These are phyloP conservation scores for Debaryomycetaceae sp. DNA, from an alignment of 1,139 yeast genomes.

Conservation along the genomic window DNA sequence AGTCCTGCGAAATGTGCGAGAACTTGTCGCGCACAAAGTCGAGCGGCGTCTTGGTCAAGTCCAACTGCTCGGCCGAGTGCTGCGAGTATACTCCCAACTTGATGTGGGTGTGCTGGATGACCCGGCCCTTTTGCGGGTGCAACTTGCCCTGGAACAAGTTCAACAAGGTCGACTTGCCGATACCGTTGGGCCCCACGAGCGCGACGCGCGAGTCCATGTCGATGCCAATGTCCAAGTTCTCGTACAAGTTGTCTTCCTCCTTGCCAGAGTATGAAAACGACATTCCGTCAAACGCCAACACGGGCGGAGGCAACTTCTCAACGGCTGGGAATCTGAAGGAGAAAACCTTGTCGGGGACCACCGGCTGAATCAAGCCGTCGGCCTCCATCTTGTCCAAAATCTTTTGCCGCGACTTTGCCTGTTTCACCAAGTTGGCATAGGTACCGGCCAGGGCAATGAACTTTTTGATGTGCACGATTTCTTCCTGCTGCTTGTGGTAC, in stretches of 20 bases:
- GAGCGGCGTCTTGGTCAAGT: conserved; percentile 85
- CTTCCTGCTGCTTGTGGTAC: conserved; percentile 95
- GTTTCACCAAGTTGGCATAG: conserved; percentile 95
- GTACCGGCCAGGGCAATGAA: conserved; percentile 99
- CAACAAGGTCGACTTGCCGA: conserved; percentile 93
- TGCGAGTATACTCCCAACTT: conserved; percentile 98
- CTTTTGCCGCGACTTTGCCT: conserved; percentile 98
- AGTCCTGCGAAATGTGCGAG: conserved; percentile 84
- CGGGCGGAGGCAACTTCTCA: conserved; percentile 98
- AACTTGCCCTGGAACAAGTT: conserved; percentile 94
- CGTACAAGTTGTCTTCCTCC: conserved; percentile 79
- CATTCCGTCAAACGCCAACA: conserved; percentile 89
- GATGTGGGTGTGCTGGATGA: conserved; percentile 93
- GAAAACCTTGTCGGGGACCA: conserved; percentile 85
- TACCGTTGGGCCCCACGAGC: conserved; percentile 98
- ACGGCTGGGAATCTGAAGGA: conserved; percentile 91
- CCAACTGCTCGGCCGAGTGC: conserved; percentile 97
- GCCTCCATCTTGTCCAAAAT: conserved; percentile 99
- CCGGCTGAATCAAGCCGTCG: conserved; percentile 92
- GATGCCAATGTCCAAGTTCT: conserved; percentile 89
- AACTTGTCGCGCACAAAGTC: conserved; percentile 96
- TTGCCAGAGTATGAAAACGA: conserved; percentile 88
- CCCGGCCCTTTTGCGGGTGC: conserved; percentile 86
- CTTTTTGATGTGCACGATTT: conserved; percentile 95
- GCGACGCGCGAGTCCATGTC: conserved; percentile 99